Evolutionary conservation across 163 green algal species (phyloP), one percentile per base, ranked within the genome.

Genomic region (Chlamydomonas reinhardtii): DNA sequence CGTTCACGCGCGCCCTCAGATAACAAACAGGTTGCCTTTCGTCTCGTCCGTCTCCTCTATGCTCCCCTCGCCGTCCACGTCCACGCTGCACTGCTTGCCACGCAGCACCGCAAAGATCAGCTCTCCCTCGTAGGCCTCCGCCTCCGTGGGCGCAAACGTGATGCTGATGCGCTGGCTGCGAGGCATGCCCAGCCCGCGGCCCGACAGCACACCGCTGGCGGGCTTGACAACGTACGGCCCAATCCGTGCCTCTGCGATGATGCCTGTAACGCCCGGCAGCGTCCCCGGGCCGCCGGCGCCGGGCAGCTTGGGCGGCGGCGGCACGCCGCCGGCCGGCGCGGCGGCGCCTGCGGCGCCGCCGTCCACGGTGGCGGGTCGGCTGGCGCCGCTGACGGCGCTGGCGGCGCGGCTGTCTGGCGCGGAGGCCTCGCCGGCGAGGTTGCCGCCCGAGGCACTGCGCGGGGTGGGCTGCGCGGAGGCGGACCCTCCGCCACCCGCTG

Each of bases 31-130:
- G 65, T 84, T 76, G 39, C 73, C 56, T 76, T 91, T 83, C 54
- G 92, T 82, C 87, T 93, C 89, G 56, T 91, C 79, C 43, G 73
- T 84, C 82, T 94, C 89, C 29, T 91, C 76, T 17, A 86, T 89
- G 22, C 74, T 91, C 52, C 91, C 91, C 25, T 80, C n/a, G 29
- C 91, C 91, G 22, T 82, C 75, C 64, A 91, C 37, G 32, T 85
- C 72, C 75, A 94, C 69, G 16, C 12, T 76, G 37, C 73, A 85
- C 27, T 82, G 61, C 69, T 89, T 82, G 24, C 91, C 91, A 27
- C 86, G 86, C 29, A 64, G 59, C 52, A 86, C 87, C 34, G 74
- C 82, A 80, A 92, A 91, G 31, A 87, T 68, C 2, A 94, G 29
- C 34, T 56, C 48, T n/a, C 83, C 71, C 34, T 54, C 62, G 76